Conservation (phyloP, 1,284 basidiomycete species). For the Ceratobasidium sp. region DNA sequence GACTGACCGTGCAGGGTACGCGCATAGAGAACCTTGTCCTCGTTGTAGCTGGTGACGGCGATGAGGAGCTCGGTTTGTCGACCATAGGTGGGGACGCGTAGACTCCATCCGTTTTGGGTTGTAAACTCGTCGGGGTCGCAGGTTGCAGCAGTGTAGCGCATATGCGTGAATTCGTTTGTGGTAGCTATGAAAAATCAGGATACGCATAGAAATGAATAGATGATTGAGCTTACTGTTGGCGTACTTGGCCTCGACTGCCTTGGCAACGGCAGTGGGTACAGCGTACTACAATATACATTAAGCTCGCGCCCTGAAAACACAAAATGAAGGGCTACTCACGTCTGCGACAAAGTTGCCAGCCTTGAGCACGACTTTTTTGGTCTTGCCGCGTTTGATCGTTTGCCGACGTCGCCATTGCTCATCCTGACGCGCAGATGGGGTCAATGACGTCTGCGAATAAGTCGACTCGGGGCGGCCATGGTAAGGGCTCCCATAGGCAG, state of each 20-base stretch:
- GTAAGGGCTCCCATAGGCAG: slow-evolving; percentile 76
- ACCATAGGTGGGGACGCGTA: slow-evolving; percentile 87
- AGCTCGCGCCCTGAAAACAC: neutral
- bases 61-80: slow-evolving; percentile 95
- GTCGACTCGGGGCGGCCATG: slow-evolving; percentile 69
- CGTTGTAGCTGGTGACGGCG: slow-evolving; percentile 89
- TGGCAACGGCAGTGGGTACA: slow-evolving; percentile 89
- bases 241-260: slow-evolving; percentile 88
- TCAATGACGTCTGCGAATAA: slow-evolving; percentile 75
- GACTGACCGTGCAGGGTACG: slow-evolving; percentile 84
- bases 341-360: slow-evolving; percentile 92
- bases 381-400: slow-evolving; percentile 91
- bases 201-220: slow-evolving; percentile 32
- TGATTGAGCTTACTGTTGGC: slow-evolving; percentile 57
- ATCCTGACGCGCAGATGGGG: slow-evolving; percentile 70
- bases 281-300: slow-evolving; percentile 63
- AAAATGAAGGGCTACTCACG: slow-evolving; percentile 1
- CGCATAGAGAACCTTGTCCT: slow-evolving; percentile 94
- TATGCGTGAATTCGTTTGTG: slow-evolving; percentile 63
- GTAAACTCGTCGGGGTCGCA: slow-evolving; percentile 95
- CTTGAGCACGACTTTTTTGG: slow-evolving; percentile 93
- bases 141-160: slow-evolving; percentile 94
- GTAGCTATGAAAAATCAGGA: slow-evolving; percentile 39
- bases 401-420: slow-evolving; percentile 78
- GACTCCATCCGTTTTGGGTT: slow-evolving; percentile 82